Evolutionary conservation across 306 rosid species (phyloP).

Genomic region (Cucurbita moschata): DNA sequence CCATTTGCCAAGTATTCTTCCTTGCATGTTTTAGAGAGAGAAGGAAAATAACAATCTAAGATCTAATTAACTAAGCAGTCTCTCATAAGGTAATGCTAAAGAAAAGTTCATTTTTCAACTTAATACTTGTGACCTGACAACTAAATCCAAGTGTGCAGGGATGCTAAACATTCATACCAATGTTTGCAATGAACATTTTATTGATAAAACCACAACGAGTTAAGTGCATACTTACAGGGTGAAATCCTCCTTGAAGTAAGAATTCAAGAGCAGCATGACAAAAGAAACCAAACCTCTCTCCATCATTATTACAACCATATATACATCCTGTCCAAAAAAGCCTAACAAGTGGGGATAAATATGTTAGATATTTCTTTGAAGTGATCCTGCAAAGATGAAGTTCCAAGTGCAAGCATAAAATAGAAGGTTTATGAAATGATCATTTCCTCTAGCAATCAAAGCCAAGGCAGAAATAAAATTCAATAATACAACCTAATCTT

Average conservation of each 20-base stretch:
- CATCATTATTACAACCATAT: slow-evolving; percentile 83
- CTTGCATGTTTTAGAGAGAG: neutral
- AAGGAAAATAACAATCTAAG: neutral
- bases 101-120: neutral
- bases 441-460: neutral
- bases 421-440: neutral
- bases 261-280: slow-evolving; percentile 93
- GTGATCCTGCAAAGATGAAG: neutral
- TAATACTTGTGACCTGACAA: neutral
- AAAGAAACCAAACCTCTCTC: slow-evolving; percentile 83
- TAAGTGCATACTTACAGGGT: slow-evolving; percentile 57
- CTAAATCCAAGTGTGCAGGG: neutral
- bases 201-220: neutral
- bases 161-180: neutral
- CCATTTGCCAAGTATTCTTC: neutral
- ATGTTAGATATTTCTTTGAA: neutral
- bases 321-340: slow-evolving; percentile 52
- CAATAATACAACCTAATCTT: neutral
- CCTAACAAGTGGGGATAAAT: slow-evolving; percentile 22
- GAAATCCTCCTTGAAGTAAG: slow-evolving; percentile 68
- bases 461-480: neutral
- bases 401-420: neutral
- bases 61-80: neutral
- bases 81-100: neutral
- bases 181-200: neutral